Evolutionary conservation across 352 stramenopile genomes (phyloP), one percentile per base, ranked within the genome.

Genomic region (Phytophthora multivora): DNA sequence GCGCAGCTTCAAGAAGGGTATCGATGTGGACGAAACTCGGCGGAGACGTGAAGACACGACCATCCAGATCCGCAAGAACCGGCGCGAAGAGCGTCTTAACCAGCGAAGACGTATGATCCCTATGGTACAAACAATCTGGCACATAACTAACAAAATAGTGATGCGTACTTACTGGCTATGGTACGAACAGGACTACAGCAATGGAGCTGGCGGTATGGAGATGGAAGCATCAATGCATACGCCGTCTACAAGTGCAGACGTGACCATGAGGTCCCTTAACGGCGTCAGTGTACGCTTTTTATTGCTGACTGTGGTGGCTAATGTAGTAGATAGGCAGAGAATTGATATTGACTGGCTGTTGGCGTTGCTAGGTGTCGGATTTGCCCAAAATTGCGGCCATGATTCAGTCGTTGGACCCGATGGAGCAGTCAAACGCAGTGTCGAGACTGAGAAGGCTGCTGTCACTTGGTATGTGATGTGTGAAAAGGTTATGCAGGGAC

Each of bases 391-490:
- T 99, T 83, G 92, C 98, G 3, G 77, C 88, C 19, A 97, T 96
- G 71, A 96, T 99, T 48, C 94, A 98, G 70, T 97, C 91, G 18
- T 74, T 96, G 36, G 96, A 99, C 75, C 77, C 86, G 3, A 73
- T 83, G 15, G 75, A 97, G 39, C 95, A 99, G 68, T 95, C 97
- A 7, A 93, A 97, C 48, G 97, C 93, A 31, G 98, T 98, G 28
- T 98, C 94, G 5, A 91, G 98, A 54, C 98, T 99, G 61, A 93
- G 97, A 48, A 94, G 97, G 11, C 77, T 99, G n/a, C 79, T 99
- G 0, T 99, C 95, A 18, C 98, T 99, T 33, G 89, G 90, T 97
- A 65, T 15, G 43, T 69, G 43, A 9, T 46, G 10, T 53, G 8
- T n/a, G 33, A 26, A 18, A 5, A 35, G 26, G 26, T 1, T 15